Evolutionary conservation across 306 rosid species (phyloP), one percentile per base, ranked within the genome.

Genomic region (Pyrus pyrifolia): DNA sequence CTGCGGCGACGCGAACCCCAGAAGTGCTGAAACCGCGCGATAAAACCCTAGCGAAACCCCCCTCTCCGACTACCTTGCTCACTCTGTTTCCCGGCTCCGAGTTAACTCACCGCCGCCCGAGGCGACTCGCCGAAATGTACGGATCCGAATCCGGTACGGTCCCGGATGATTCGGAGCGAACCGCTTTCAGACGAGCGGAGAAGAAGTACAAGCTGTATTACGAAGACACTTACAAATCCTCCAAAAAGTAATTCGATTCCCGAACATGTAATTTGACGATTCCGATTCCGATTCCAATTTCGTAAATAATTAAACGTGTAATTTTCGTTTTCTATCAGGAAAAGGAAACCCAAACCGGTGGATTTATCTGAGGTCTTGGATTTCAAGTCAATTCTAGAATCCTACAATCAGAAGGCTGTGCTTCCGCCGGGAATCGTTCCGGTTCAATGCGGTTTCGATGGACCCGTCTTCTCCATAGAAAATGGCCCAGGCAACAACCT

Each of bases 121-220:
- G 22, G 46, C 42, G 57, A 40, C 27, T 59, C 29, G 75, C 22
- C 33, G 52, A 64, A 77, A 94, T 94, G 98, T 90, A 90, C 83
- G 92, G 85, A 81, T 85, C 93, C 67, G 92, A 87, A 82, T 85
- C 92, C 67, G 90, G 86, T 31, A 81, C 78, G 10, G 79, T 58
- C 61, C 55, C 80, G 35, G 96, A 82, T 35, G 92, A 86, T 40
- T 83, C 88, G 10, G 96, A 90, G 76, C 90, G 93, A 81, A 91
- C 97, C 30, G 97, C 95, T 49, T 95, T 92, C 88, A 85, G 97
- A 74, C 85, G 81, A 84, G 89, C 97, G 2, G 98, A 95, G 88
- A 95, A 95, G 97, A 87, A 92, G 38, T 92, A 92, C 90, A 92
- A 95, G 89, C 90, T 95, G 53, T 95, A 90, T 75, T 95, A 86